Conservation (phyloP, 371 early-diverging fungal genomes). For the Rhizopus arrhizus region DNA sequence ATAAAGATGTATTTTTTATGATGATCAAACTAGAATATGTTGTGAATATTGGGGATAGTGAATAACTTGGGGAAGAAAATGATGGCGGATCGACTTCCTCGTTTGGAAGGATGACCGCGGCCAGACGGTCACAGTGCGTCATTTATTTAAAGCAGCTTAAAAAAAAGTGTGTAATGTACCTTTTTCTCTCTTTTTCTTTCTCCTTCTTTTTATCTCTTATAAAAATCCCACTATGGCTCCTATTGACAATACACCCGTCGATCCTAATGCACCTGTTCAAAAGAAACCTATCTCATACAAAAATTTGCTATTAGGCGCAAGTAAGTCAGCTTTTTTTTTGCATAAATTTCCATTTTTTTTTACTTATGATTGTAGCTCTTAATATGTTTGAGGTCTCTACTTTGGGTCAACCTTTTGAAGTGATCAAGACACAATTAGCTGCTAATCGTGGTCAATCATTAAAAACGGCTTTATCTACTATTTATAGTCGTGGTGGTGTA, state of each 20-base stretch:
- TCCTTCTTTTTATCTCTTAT: not conserved
- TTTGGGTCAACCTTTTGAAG: conserved; percentile 32
- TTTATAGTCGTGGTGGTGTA: conserved; percentile 80
- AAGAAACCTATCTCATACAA: conserved; percentile 68
- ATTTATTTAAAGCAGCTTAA: not conserved
- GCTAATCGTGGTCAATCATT: conserved; percentile 81
- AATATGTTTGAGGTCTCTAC: conserved; percentile 28
- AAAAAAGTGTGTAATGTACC: not conserved
- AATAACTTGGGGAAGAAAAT: not conserved
- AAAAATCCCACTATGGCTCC: not conserved
- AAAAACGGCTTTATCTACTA: conserved; percentile 58
- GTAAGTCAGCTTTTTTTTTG: not conserved
- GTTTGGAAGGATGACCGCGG: conserved; percentile 1
- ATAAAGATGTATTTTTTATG: too few species aligned
- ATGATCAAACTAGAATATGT: too few species aligned
- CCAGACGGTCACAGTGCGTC: conserved; percentile 3
- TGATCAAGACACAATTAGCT: conserved; percentile 86
- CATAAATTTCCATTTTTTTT: not conserved
- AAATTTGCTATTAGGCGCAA: conserved; percentile 43
- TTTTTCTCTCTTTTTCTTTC: not conserved
- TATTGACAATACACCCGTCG: not conserved
- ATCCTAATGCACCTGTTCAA: conserved; percentile 25
- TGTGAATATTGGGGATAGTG: not conserved
- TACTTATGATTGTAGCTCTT: conserved; percentile 11
- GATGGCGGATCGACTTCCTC: not conserved